These are phyloP conservation scores for Carex sylvatica DNA, from an alignment of 202 grass and related monocot genomes.

Conservation along the genomic window DNA sequence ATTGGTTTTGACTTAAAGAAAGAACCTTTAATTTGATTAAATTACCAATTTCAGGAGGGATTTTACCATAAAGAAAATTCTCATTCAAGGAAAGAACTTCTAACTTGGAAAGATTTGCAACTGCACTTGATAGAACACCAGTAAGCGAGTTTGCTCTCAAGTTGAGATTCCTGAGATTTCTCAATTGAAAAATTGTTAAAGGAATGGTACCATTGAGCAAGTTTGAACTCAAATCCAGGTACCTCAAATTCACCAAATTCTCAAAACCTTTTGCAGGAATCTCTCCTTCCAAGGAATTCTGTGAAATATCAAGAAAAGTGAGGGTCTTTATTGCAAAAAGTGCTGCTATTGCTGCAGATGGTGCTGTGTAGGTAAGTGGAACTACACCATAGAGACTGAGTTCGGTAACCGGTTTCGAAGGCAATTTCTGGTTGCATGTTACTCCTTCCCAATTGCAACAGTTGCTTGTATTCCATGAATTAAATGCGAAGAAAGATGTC, in stretches of 20 bases:
- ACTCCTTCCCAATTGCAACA: constrained; percentile 31
- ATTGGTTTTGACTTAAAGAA: constrained; percentile 20
- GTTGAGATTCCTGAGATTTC: constrained; percentile 15
- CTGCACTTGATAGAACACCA: background rate
- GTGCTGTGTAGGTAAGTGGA: constrained; percentile 7
- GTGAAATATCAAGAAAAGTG: constrained; percentile 5
- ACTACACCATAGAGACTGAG: constrained; percentile 12
- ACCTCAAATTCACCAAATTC: constrained; percentile 11
- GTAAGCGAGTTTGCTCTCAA: constrained; percentile 23
- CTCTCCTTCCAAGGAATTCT: constrained; percentile 11
- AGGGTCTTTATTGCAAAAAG: constrained; percentile 1
- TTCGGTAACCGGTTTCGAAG: constrained; percentile 1
- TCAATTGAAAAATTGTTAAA: constrained; percentile 19
- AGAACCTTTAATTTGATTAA: constrained; percentile 5
- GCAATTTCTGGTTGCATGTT: background rate
- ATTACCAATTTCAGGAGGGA: constrained; percentile 22
- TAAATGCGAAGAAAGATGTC: constrained; percentile 1
- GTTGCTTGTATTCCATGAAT: constrained; percentile 19
- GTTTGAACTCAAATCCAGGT: constrained; percentile 29
- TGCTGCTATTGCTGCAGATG: background rate
- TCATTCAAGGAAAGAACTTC: constrained; percentile 10
- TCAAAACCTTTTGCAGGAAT: constrained; percentile 15
- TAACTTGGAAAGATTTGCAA: constrained; percentile 20
- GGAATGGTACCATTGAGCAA: constrained; percentile 26
- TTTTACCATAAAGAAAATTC: constrained; percentile 8